Evolutionary conservation across 2,329 filamentous ascomycete species (phyloP).

Genomic region (Botrytis squamosa): DNA sequence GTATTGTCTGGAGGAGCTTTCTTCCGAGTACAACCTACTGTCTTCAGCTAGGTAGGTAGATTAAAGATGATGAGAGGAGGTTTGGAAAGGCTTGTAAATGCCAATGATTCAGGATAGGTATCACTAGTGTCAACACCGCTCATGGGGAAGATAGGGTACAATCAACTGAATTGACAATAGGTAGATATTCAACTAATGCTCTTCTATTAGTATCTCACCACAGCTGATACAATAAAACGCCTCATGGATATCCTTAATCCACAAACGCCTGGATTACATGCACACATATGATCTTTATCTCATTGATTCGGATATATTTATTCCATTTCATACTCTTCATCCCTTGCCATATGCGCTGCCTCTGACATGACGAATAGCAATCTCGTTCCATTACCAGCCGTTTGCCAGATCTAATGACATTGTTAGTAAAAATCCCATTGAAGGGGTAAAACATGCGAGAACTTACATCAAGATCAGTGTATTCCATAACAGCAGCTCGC

Average conservation of each 20-base stretch:
- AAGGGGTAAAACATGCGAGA: slow-evolving; percentile 22
- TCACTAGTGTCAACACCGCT: too few species aligned
- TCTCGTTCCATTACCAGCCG: slow-evolving; percentile 66
- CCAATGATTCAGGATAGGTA: too few species aligned
- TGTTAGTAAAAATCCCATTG: slow-evolving; percentile 26
- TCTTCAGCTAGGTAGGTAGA: too few species aligned
- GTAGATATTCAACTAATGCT: slow-evolving; percentile 6
- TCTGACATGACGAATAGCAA: slow-evolving; percentile 67
- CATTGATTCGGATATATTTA: slow-evolving; percentile 20
- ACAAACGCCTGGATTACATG: slow-evolving; percentile 20
- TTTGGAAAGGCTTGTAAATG: too few species aligned
- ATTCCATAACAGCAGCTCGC: slow-evolving; percentile 81
- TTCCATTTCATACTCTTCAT: slow-evolving; percentile 34
- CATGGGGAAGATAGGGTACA: too few species aligned
- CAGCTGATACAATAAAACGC: slow-evolving; percentile 14
- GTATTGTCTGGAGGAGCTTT: too few species aligned
- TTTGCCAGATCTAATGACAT: slow-evolving; percentile 69
- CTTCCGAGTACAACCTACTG: too few species aligned
- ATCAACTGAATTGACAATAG: not conserved
- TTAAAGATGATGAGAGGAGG: too few species aligned
- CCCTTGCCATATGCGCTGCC: slow-evolving; percentile 44
- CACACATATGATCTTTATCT: not conserved
- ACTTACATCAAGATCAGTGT: slow-evolving; percentile 85
- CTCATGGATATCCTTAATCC: slow-evolving; percentile 12
- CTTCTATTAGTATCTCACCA: slow-evolving; percentile 11